phyloP scores from a whole-genome alignment of 108 stramenopile genomes.

The Skeletonema costatum region DNA sequence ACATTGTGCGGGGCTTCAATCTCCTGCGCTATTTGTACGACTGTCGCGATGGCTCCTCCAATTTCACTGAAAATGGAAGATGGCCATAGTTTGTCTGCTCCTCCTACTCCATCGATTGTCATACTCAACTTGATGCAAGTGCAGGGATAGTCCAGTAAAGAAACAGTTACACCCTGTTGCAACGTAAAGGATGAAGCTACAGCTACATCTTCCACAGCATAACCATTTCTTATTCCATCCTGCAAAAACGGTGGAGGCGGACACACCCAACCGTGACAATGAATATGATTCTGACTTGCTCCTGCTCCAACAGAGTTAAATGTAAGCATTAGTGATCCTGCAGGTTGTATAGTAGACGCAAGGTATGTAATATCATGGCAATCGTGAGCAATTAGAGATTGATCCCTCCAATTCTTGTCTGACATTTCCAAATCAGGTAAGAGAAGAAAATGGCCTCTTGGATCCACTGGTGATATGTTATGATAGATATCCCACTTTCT shows the following conservation, averaged over 20 bases:
- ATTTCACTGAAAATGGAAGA: slow-evolving; percentile 27
- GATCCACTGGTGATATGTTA: slow-evolving; percentile 65
- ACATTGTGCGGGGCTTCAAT: slow-evolving; percentile 29
- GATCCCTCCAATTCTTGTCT: slow-evolving; percentile 53
- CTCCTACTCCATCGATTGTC: background rate
- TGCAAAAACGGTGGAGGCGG: slow-evolving; percentile 42
- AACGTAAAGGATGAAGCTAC: slow-evolving; percentile 14
- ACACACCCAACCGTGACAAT: slow-evolving; percentile 58
- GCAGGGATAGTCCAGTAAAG: slow-evolving; percentile 58
- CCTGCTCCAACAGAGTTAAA: slow-evolving; percentile 67
- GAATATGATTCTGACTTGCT: slow-evolving; percentile 69
- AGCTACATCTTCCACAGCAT: slow-evolving; percentile 43
- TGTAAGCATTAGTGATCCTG: slow-evolving; percentile 46
- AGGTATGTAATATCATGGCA: slow-evolving; percentile 51
- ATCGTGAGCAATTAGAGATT: slow-evolving; percentile 41
- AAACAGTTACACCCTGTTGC: slow-evolving; percentile 31
- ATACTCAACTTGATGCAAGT: slow-evolving; percentile 50
- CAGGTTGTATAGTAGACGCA: slow-evolving; percentile 46
- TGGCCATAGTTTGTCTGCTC: background rate
- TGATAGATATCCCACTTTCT: slow-evolving; percentile 56
- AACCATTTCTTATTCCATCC: background rate
- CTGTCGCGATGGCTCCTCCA: slow-evolving; percentile 49
- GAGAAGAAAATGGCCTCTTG: slow-evolving; percentile 62
- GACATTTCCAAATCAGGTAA: slow-evolving; percentile 34
- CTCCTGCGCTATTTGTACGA: slow-evolving; percentile 50